A percentile compares a stretch with the other conserved stretches of the same genome.
phyloP scores from a whole-genome alignment of 169 alveolate genomes.

The Neospora caninum region DNA sequence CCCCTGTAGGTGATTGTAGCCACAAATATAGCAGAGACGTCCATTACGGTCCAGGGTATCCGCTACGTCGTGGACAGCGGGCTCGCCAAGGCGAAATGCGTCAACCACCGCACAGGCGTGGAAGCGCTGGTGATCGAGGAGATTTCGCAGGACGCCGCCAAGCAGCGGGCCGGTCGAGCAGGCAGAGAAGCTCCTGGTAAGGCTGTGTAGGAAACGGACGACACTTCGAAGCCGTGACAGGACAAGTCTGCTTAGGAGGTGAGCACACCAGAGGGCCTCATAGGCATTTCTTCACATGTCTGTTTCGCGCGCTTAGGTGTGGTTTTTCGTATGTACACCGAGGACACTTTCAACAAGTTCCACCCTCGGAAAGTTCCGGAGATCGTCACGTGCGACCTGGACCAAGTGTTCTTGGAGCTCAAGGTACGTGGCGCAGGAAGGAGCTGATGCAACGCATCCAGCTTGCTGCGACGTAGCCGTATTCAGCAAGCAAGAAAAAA shows the following conservation, averaged over 20 bases:
- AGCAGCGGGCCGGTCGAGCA: slow-evolving; percentile 99
- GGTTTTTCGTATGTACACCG: slow-evolving; percentile 58
- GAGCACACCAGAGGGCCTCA: too few relatives aligned
- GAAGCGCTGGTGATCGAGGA: slow-evolving; percentile 78
- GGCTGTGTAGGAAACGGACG: background rate
- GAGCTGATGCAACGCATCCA: too few relatives aligned
- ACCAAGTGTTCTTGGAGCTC: slow-evolving; percentile 59
- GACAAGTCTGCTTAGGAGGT: background rate
- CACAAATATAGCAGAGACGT: slow-evolving; percentile 93
- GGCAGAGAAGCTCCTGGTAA: slow-evolving; percentile 83
- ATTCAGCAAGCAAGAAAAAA: too few relatives aligned
- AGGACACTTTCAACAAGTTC: slow-evolving; percentile 39
- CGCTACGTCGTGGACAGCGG: slow-evolving; percentile 89
- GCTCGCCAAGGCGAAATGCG: slow-evolving; percentile 81
- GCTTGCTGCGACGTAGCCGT: too few relatives aligned
- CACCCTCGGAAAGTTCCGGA: slow-evolving; percentile 41
- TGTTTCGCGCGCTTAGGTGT: slow-evolving; percentile 9
- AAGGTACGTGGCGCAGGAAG: too few relatives aligned
- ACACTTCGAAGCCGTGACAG: background rate
- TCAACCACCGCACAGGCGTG: slow-evolving; percentile 97
- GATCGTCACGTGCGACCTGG: slow-evolving; percentile 53
- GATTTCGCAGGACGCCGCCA: slow-evolving; percentile 94
- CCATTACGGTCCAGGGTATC: slow-evolving; percentile 88
- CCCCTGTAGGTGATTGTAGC: slow-evolving; percentile 77
- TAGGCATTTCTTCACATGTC: background rate